Evolutionary conservation across 306 rosid genomes (phyloP).

Genomic region (Cicer arietinum): DNA sequence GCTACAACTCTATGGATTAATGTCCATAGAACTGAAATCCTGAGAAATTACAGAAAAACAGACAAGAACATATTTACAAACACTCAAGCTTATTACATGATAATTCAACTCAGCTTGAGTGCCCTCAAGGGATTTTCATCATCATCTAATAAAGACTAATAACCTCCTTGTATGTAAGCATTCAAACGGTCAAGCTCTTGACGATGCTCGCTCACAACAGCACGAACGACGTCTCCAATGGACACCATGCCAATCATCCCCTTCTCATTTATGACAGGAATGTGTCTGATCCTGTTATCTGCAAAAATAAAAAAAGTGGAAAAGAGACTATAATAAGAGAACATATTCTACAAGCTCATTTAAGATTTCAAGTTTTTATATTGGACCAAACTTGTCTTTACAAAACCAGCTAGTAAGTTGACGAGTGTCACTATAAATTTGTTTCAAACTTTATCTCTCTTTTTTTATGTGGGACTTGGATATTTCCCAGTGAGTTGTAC

Average conservation of each 20-base stretch:
- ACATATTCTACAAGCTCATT: constrained; percentile 29
- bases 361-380: background rate
- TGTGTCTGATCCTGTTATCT: constrained; percentile 99
- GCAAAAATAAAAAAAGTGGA: background rate
- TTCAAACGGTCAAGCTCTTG: constrained; percentile 95
- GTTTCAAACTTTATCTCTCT: too few species aligned
- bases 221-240: constrained; percentile 97
- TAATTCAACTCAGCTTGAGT: constrained; percentile 43
- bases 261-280: constrained; percentile 73
- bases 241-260: constrained; percentile 99
- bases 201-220: constrained; percentile 94
- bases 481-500: background rate
- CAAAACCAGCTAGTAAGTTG: too few species aligned
- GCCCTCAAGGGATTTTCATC: constrained; percentile 48
- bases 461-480: too few species aligned
- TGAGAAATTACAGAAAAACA: constrained; percentile 40
- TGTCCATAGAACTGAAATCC: constrained; percentile 26
- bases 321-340: background rate
- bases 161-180: constrained; percentile 96
- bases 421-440: too few species aligned
- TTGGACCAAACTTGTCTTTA: too few species aligned
- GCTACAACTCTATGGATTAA: constrained; percentile 29
- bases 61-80: constrained; percentile 58
- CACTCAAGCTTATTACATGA: constrained; percentile 60
- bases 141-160: constrained; percentile 57